Base-by-base conservation (phyloP, 2,329 filamentous ascomycete genomes). In the Ascochyta fabae region DNA sequence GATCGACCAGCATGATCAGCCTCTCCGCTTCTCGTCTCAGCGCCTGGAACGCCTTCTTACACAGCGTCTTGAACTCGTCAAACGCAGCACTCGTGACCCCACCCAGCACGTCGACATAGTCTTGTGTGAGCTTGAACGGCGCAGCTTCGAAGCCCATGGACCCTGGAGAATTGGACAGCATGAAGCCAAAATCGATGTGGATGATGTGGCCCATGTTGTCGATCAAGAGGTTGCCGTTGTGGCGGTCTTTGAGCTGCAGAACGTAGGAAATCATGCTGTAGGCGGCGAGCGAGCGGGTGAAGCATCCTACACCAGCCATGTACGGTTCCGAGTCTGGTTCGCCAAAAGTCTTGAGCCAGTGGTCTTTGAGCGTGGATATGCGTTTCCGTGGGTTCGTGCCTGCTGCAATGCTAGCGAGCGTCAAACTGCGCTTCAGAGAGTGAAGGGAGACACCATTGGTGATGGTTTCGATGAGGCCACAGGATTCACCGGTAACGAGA, bases 111-210 rank as follows among this genome's bases (percentile, higher is more conserved):
- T 95, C 91, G 35, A 95, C 88, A 70, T 95, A 95, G 70, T 95
- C 91, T 61, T 92, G 86, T 1, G 91, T 93, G 24, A 95, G 80
- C 78, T 95, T 95, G 77, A 95, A 95, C 1, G 91, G 91, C 4
- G 91, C 91, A 13, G 91, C 91, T 77, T 95, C 91, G 67, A 95
- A 95, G 2, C 90, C 90, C 70, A 95, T 90, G 8, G 87, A 89
- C 0, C 91, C 91, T 0, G 91, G 91, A 1, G 90, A 92, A 74
- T 95, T 95, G 42, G 89, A 93, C 31, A 95, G 81, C 89, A 95
- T 94, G 73, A 95, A 95, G 51, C 91, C 91, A 74, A 95, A 95
- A 75, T 95, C 91, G 58, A 95, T 95, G 71, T 95, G 91, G 58
- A 95, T 87, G 53, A 94, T 92, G 71, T 95, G 91, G 9, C 91